Base-by-base conservation (phyloP, 192 early-diverging fungal genomes). In the Umbelopsis isabellina region DNA sequence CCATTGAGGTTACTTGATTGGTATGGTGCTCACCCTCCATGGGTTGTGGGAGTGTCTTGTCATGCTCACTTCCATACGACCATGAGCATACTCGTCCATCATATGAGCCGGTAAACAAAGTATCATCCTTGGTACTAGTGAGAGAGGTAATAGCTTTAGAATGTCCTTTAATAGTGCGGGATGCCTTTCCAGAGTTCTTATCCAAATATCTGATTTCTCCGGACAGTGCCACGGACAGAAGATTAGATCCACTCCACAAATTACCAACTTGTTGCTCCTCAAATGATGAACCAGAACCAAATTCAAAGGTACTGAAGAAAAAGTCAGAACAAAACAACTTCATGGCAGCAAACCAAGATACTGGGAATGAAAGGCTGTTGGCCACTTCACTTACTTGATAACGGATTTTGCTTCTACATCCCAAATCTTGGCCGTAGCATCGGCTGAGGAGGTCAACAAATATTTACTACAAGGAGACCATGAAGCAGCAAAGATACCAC, bases 201-300 rank as follows among this genome's bases (percentile, higher is more conserved):
- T 93, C 90, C 44, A 99, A 79, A 61, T 92, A 94, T 81, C 95
- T 95, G 66, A 99, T 79, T 68, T 93, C 87, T 30, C 97, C 97
- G 16, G 86, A 91, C 18, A 97, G 81, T 13, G 95, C 95, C 27
- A 94, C 77, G 53, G 89, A 89, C 49, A 99, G 64, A 7, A 97
- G 71, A 65, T 88, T 72, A 55, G 87, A 77, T 45, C 90, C 92
- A 33, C 87, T 86, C 96, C 96, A 98, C 72, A 97, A 75, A 68
- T 91, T 92, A 58, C 97, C 97, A 22, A 99, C 91, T 82, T 99
- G 97, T 78, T 98, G 96, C 67, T 93, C 82, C 30, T 91, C 89
- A 49, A 91, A 51, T 21, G 70, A 47, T 16, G 68, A 52, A 25
- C 70, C 74, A 9, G 67, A 52, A 58, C 81, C 68, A 53, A 90